Evolutionary conservation across 768 basidiomycete genomes (phyloP).

Genomic region (Hericium rajendrae): DNA sequence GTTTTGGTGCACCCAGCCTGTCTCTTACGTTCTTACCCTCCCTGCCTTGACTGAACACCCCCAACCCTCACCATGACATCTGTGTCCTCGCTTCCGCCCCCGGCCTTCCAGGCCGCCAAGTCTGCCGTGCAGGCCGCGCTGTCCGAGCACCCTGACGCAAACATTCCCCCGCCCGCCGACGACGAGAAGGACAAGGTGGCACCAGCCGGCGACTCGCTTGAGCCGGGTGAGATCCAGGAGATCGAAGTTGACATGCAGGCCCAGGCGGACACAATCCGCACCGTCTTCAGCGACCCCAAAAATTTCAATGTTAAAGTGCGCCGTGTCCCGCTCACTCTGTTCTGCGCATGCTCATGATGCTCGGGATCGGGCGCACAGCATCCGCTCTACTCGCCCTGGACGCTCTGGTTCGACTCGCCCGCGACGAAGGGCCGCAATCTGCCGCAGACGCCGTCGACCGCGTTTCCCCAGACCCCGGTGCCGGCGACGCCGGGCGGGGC

Average conservation of each 20-base stretch:
- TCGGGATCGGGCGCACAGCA: conserved; percentile 41
- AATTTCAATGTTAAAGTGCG: conserved; percentile 94
- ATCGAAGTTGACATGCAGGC: conserved; percentile 78
- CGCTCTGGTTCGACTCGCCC: conserved; percentile 96
- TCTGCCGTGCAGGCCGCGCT: conserved; percentile 70
- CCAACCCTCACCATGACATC: conserved; percentile 20
- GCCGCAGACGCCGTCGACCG: conserved; percentile 72
- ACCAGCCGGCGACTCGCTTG: conserved; percentile 26
- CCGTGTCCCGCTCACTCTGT: background rate
- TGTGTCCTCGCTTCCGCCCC: conserved; percentile 45
- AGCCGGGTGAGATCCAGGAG: conserved; percentile 83
- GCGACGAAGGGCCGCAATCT: conserved; percentile 84
- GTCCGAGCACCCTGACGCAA: conserved; percentile 38
- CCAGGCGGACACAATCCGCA: conserved; percentile 76
- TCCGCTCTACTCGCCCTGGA: conserved; percentile 91
- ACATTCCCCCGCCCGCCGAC: conserved; percentile 13
- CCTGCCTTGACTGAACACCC: background rate
- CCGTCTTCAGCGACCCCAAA: conserved; percentile 86
- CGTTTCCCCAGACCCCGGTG: conserved; percentile 67
- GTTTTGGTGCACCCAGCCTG: background rate
- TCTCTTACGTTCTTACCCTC: background rate
- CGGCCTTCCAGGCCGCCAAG: conserved; percentile 70
- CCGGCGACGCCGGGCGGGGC: conserved; percentile 63
- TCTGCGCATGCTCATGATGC: background rate
- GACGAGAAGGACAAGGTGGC: conserved; percentile 27